Percentiles rank a stretch among this genome's conserved stretches.
Conservation (phyloP, 495 filamentous ascomycete species). For the Neurospora hispaniola region DNA sequence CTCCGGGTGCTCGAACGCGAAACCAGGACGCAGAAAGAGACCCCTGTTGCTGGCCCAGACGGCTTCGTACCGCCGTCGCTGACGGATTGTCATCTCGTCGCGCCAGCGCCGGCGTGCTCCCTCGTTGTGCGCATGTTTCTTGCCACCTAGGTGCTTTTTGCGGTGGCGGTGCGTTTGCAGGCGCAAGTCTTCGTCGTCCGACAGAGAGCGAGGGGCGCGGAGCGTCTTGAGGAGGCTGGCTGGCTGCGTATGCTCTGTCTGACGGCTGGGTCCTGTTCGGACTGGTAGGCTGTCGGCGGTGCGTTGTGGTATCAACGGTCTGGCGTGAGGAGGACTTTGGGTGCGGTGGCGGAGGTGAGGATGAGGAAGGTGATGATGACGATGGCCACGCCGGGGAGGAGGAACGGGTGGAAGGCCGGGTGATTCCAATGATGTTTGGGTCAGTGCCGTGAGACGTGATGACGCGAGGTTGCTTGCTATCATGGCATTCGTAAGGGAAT, state of each 20-base stretch:
- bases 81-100: slow-evolving; percentile 60
- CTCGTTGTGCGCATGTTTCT: slow-evolving; percentile 76
- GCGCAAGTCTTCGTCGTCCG: slow-evolving; percentile 45
- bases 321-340: slow-evolving; percentile 5
- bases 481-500: slow-evolving; percentile 58
- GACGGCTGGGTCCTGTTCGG: slow-evolving; percentile 35
- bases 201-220: slow-evolving; percentile 46
- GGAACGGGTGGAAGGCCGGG: slow-evolving; percentile 17
- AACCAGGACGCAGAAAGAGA: slow-evolving; percentile 24
- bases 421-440: slow-evolving; percentile 18
- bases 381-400: slow-evolving; percentile 13
- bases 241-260: slow-evolving; percentile 38
- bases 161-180: slow-evolving; percentile 35
- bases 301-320: slow-evolving; percentile 40
- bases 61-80: slow-evolving; percentile 88
- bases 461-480: slow-evolving; percentile 77
- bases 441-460: slow-evolving; percentile 28
- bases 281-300: slow-evolving; percentile 25
- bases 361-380: slow-evolving; percentile 21
- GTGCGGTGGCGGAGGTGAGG: not conserved
- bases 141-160: slow-evolving; percentile 26
- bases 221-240: slow-evolving; percentile 59
- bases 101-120: slow-evolving; percentile 79
- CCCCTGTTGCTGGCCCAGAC: slow-evolving; percentile 93
- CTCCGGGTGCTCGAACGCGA: slow-evolving; percentile 6